Conservation (phyloP, 768 basidiomycete genomes). For the Exsudoporus frostii region DNA sequence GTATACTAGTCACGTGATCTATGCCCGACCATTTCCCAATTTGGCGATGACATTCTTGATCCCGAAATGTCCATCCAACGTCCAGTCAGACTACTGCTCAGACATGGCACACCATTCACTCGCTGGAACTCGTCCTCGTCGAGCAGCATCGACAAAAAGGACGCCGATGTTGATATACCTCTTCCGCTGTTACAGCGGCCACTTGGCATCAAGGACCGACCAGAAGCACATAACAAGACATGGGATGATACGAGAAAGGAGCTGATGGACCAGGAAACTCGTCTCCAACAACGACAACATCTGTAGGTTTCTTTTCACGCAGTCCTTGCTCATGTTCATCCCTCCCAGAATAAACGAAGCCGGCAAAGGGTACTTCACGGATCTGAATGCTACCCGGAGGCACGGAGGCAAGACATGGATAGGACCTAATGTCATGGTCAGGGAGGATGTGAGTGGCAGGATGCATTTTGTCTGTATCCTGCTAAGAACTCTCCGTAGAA, state of each 20-base stretch:
- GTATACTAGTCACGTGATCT: constrained; percentile 1
- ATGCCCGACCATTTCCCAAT: constrained; percentile 9
- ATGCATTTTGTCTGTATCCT: neutral
- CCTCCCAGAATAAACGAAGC: constrained; percentile 53
- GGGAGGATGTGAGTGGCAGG: constrained; percentile 73
- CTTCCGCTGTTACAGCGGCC: constrained; percentile 56
- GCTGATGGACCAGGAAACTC: constrained; percentile 66
- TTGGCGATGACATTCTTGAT: constrained; percentile 15
- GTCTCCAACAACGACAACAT: constrained; percentile 68
- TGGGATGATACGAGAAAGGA: constrained; percentile 64
- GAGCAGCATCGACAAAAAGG: neutral
- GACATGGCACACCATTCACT: constrained; percentile 2
- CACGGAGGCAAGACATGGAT: constrained; percentile 96
- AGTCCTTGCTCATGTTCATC: neutral
- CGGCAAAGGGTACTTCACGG: constrained; percentile 84
- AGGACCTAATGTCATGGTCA: constrained; percentile 83
- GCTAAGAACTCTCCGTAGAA: constrained; percentile 47
- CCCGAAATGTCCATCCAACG: constrained; percentile 21
- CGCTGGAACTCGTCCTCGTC: constrained; percentile 24
- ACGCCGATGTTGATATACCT: constrained; percentile 5
- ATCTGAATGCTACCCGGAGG: constrained; percentile 72
- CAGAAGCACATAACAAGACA: constrained; percentile 55
- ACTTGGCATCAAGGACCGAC: constrained; percentile 70
- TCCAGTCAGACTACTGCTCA: constrained; percentile 7
- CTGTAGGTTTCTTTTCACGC: constrained; percentile 32